Evolutionary conservation across 2,329 filamentous ascomycete species (phyloP).

Genomic region (Pezizomycotina sp.): DNA sequence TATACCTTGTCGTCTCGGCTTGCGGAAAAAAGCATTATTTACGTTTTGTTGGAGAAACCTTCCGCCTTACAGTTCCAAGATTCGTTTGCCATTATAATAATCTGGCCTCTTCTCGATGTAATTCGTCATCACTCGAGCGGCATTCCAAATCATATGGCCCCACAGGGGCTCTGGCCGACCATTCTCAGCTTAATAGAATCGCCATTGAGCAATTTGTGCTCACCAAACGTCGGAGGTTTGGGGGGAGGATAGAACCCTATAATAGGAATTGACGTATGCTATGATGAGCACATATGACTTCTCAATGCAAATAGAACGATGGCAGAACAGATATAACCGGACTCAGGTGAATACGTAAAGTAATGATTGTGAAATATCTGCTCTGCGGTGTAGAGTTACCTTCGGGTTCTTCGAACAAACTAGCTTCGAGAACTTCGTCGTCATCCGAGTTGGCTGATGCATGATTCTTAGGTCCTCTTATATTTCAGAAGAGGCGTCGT

Average conservation of each 20-base stretch:
- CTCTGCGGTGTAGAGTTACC: constrained; percentile 3
- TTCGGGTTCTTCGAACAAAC: constrained; percentile 14
- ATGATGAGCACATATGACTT: constrained; percentile 1
- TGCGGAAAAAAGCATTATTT: no score
- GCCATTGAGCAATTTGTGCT: constrained; percentile 50
- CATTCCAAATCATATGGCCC: constrained; percentile 86
- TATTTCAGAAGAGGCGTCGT: no score
- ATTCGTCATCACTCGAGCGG: constrained; percentile 56
- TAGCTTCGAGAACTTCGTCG: constrained; percentile 5
- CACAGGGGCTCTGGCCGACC: constrained; percentile 74
- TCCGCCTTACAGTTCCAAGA: no score
- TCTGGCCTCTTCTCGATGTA: constrained; percentile 75
- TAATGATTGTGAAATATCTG: background rate
- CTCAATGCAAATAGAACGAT: no score
- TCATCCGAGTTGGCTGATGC: constrained; percentile 2
- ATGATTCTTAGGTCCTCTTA: no score
- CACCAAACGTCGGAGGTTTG: constrained; percentile 55
- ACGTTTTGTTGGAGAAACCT: no score
- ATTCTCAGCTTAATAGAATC: constrained; percentile 53
- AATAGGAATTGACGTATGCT: background rate
- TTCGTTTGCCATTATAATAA: no score
- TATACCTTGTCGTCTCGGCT: no score
- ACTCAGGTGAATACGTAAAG: no score
- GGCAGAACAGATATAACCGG: no score
- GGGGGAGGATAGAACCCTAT: constrained; percentile 61